These are phyloP conservation scores for Orbilia blumenaviensis DNA, from an alignment of 2,329 filamentous ascomycete species.

Conservation along the genomic window DNA sequence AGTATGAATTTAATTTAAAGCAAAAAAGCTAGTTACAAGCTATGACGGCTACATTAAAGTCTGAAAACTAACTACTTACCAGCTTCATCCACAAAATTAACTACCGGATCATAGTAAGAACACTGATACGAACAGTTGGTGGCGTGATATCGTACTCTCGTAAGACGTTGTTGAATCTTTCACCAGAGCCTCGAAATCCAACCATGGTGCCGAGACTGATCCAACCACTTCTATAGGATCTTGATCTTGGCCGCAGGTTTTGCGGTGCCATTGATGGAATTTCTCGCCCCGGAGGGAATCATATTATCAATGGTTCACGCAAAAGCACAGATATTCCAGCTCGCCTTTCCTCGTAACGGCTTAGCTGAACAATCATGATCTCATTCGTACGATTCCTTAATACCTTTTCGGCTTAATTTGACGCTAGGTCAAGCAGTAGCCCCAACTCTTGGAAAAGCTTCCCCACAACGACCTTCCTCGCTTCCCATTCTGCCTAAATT, in stretches of 20 bases:
- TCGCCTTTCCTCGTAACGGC: background rate
- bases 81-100: too few species aligned
- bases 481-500: constrained; percentile 27
- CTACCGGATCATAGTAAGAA: too few species aligned
- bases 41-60: too few species aligned
- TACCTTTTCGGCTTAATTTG: background rate
- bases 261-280: constrained; percentile 27
- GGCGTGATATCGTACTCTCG: background rate
- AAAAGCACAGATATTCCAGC: background rate
- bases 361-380: background rate
- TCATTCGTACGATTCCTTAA: background rate
- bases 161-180: too few species aligned
- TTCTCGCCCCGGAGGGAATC: constrained; percentile 2
- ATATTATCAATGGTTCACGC: background rate
- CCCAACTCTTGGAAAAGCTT: constrained; percentile 7
- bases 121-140: too few species aligned
- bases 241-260: background rate
- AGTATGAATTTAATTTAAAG: too few species aligned
- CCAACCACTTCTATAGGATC: too few species aligned
- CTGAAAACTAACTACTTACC: too few species aligned
- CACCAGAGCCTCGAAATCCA: too few species aligned
- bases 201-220: too few species aligned
- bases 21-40: too few species aligned
- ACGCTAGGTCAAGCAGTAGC: background rate
- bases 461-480: background rate